Conservation (phyloP, 371 early-diverging fungal species). For the Syncephalastrum monosporum region DNA sequence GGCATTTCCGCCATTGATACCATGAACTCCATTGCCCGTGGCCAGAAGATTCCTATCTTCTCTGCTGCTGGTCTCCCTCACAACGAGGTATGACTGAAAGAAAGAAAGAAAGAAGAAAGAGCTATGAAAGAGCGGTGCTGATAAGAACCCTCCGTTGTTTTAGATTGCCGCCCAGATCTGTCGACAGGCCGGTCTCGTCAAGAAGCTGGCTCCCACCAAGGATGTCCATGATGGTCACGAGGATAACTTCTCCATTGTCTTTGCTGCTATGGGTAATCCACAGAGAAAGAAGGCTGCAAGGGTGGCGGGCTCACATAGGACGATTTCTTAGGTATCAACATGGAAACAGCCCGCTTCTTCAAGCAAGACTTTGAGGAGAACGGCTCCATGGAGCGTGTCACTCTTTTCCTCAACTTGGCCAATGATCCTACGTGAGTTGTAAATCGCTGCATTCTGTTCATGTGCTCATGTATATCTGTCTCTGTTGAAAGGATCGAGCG, state of each 20-base stretch:
- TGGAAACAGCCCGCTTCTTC: constrained; percentile 99
- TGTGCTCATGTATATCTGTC: too few species aligned
- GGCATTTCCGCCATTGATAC: constrained; percentile 99
- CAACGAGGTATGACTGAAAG: constrained; percentile 80
- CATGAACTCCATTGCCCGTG: constrained; percentile 99
- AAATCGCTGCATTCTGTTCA: background rate
- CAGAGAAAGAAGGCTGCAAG: too few species aligned
- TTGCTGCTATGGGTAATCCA: constrained; percentile 98
- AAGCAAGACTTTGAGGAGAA: constrained; percentile 99
- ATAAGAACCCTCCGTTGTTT: background rate
- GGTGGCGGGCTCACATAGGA: too few species aligned
- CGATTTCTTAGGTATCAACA: constrained; percentile 73
- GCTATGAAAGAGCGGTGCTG: background rate
- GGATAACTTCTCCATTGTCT: constrained; percentile 99
- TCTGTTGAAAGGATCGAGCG: constrained; percentile 86
- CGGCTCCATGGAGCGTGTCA: constrained; percentile 98
- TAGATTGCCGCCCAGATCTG: constrained; percentile 99
- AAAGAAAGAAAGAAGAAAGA: background rate
- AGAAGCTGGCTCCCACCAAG: constrained; percentile 83
- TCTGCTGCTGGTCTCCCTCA: constrained; percentile 99
- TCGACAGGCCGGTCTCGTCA: constrained; percentile 99
- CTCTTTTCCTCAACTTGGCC: constrained; percentile 99
- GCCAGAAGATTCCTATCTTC: constrained; percentile 99
- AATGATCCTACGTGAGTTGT: constrained; percentile 98
- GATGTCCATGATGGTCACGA: constrained; percentile 97